Conservation (phyloP, 306 rosid species). For the Ormosia emarginata region DNA sequence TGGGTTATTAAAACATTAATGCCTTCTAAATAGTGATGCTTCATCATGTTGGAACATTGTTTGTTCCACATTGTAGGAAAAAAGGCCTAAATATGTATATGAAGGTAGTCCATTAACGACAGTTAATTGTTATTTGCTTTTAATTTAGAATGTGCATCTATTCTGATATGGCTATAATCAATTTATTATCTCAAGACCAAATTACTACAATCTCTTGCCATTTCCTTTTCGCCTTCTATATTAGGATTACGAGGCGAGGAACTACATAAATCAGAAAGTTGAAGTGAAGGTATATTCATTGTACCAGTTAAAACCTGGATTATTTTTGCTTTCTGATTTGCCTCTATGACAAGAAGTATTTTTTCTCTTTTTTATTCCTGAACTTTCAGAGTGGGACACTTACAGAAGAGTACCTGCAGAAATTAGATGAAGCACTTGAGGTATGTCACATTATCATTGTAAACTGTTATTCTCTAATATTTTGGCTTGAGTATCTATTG, state of each 20-base stretch:
- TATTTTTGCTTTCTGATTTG: constrained; percentile 9
- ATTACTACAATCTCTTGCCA: background rate
- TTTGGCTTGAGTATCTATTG: background rate
- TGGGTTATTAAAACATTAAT: background rate
- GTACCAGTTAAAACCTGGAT: constrained; percentile 21
- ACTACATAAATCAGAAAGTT: constrained; percentile 76
- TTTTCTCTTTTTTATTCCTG: background rate
- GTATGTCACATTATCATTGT: constrained; percentile 34
- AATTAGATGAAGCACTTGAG: constrained; percentile 82
- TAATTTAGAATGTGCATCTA: background rate
- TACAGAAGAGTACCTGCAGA: constrained; percentile 67
- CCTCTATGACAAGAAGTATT: background rate
- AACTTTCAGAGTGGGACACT: constrained; percentile 70
- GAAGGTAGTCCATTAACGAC: background rate
- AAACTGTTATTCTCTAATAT: background rate
- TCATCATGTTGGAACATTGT: background rate
- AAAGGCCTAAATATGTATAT: background rate
- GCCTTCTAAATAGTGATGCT: background rate
- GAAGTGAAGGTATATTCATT: constrained; percentile 64
- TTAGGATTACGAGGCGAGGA: constrained; percentile 85
- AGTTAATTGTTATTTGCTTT: constrained; percentile 5
- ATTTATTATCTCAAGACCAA: background rate
- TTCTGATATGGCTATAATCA: background rate
- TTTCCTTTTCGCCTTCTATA: constrained; percentile 6
- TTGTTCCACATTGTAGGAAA: background rate